Base-by-base conservation (phyloP, 1,284 basidiomycete species). In the Termitomyces sp. region DNA sequence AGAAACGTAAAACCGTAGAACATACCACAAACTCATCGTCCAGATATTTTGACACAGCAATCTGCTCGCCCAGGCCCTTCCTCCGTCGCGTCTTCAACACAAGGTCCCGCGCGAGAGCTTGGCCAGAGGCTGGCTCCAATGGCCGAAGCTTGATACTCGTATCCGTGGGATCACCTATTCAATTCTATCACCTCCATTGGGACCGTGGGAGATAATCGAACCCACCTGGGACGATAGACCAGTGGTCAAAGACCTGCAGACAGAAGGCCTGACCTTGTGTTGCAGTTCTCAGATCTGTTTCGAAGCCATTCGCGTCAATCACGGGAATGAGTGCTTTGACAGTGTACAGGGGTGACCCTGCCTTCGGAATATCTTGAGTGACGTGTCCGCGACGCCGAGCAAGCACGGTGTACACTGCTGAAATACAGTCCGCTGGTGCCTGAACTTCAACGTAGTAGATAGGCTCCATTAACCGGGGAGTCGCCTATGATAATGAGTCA, bases 371-470 rank as follows among this genome's bases (percentile, higher is more conserved):
- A 66, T 99, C 97, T 67, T 96, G 91, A 1, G 94, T 97, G 59
- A 99, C 97, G 70, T 99, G 97, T 8, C 97, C 97, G 69, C 97
- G 84, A 50, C 97, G 86, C 56, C 96, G 84, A 10, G 97, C 94
- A 44, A 99, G 87, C 34, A 99, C 93, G 5, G 94, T 97, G 72
- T 99, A 99, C 28, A 99, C 93, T 5, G 93, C 92, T 14, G 95
- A 95, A 57, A 99, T 96, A 67, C 94, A 96, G 65, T 97, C 94
- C n/a, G 95, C 91, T 1, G 97, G 95, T 8, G 96, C 91, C 71
- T 97, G 94, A 5, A 99, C 94, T 71, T 99, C 97, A 52, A 99
- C 95, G 64, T 91, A 94, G 77, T 97, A 99, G 54, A 99, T 88
- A 1, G 97, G 97, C 69, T 99, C 96, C 85, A 97, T 92, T 56